Conservation (phyloP, 441 rosid genomes). For the Pelargonium myrrhifolium region DNA sequence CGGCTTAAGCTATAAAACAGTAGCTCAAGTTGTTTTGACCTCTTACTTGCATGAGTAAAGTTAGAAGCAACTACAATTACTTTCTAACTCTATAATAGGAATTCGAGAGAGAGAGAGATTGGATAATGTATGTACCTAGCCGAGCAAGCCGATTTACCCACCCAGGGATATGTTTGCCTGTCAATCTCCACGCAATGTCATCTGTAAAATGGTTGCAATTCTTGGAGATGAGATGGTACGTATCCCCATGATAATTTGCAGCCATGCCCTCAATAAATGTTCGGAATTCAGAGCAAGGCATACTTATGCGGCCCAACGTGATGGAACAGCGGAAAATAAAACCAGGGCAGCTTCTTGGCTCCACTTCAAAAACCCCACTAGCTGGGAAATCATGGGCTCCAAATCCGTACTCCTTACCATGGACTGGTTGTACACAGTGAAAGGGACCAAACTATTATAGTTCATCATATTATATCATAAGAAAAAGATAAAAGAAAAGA, state of each 20-base stretch:
- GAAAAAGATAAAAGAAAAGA: not conserved
- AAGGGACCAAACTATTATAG: not conserved
- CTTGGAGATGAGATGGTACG: conserved; percentile 69
- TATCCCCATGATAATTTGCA: conserved; percentile 70
- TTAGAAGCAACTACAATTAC: too few species aligned
- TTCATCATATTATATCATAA: not conserved
- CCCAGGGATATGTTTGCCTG: conserved; percentile 49
- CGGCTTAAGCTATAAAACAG: too few species aligned
- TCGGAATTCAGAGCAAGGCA: conserved; percentile 47
- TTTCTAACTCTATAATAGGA: too few species aligned
- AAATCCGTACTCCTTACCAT: conserved; percentile 72
- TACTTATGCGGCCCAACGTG: conserved; percentile 34
- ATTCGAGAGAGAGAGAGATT: too few species aligned
- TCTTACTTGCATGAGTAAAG: too few species aligned
- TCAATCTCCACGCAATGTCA: conserved; percentile 47
- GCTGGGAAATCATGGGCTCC: conserved; percentile 77
- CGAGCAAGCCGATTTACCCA: conserved; percentile 82
- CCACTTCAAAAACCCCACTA: conserved; percentile 82
- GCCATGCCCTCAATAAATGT: conserved; percentile 52
- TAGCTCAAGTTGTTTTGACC: too few species aligned
- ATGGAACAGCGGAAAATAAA: conserved; percentile 52
- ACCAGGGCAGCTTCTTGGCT: conserved; percentile 68
- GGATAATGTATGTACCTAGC: conserved; percentile 38
- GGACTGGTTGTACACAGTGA: conserved; percentile 37
- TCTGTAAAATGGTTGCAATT: conserved; percentile 80